These are phyloP conservation scores for Erysimum cheiri DNA, from an alignment of 441 rosid species.

Conservation along the genomic window DNA sequence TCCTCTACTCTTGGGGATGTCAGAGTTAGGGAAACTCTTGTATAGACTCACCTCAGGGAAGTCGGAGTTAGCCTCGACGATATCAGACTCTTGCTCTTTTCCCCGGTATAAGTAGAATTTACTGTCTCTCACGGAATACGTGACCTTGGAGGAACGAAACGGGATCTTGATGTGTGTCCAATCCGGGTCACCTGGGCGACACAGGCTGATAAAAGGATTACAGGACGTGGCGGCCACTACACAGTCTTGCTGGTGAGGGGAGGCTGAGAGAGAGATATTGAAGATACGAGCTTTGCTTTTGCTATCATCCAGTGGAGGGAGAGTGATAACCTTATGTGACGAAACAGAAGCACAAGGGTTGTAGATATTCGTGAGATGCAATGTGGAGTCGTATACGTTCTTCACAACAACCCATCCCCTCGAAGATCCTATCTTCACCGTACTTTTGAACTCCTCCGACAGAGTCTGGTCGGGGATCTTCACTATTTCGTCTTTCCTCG, in stretches of 20 bases:
- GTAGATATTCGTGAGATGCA: constrained; percentile 20
- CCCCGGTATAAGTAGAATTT: not conserved
- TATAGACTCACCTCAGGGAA: constrained; percentile 25
- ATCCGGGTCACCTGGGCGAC: constrained; percentile 27
- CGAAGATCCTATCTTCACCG: not conserved
- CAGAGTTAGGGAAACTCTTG: constrained; percentile 14
- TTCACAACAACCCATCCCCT: not conserved
- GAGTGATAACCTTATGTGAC: constrained; percentile 5
- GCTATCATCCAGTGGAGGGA: constrained; percentile 9
- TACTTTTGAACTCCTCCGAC: not conserved
- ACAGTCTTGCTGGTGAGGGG: constrained; percentile 21
- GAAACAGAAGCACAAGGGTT: constrained; percentile 36
- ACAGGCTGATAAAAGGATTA: not conserved
- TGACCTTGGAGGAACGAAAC: accelerated
- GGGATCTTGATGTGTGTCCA: not conserved
- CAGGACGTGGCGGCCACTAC: constrained; percentile 11
- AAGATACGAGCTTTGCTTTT: not conserved
- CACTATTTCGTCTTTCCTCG: not conserved
- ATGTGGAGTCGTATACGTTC: not conserved
- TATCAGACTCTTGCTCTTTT: not conserved
- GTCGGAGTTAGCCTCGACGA: not conserved
- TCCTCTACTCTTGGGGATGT: constrained; percentile 11
- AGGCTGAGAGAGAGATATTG: constrained; percentile 24
- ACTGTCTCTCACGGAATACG: not conserved
- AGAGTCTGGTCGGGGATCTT: not conserved